Evolutionary conservation across 495 filamentous ascomycete genomes (phyloP).

Genomic region (Hypoxylon fragiforme): DNA sequence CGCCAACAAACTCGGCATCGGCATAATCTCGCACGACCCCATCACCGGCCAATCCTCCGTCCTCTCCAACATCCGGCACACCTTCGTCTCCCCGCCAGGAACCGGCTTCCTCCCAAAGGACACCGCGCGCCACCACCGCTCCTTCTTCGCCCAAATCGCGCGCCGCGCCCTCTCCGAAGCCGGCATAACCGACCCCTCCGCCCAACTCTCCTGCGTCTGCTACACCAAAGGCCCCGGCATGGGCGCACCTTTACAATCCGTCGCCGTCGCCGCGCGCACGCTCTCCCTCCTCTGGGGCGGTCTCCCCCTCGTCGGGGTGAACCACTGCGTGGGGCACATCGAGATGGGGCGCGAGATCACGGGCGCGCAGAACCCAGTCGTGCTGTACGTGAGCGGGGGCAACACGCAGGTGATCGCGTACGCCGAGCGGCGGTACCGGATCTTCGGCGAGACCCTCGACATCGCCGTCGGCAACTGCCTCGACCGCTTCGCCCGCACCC

Average conservation of each 20-base stretch:
- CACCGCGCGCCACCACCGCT: slow-evolving; percentile 87
- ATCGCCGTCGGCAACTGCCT: slow-evolving; percentile 98
- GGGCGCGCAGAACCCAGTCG: slow-evolving; percentile 86
- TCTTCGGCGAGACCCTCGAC: slow-evolving; percentile 96
- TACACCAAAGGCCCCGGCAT: slow-evolving; percentile 96
- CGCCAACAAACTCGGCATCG: slow-evolving; percentile 96
- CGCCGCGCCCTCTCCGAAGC: slow-evolving; percentile 75
- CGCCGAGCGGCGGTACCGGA: slow-evolving; percentile 88
- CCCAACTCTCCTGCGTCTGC: slow-evolving; percentile 86
- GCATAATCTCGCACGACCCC: slow-evolving; percentile 81
- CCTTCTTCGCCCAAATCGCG: slow-evolving; percentile 79
- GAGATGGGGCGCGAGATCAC: slow-evolving; percentile 98
- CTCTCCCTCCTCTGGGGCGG: slow-evolving; percentile 79
- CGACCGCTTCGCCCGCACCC: slow-evolving; percentile 89
- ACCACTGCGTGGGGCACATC: slow-evolving; percentile 97
- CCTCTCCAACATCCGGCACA: slow-evolving; percentile 93
- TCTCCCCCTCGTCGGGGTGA: slow-evolving; percentile 85
- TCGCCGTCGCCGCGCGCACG: slow-evolving; percentile 83
- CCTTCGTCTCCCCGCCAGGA: slow-evolving; percentile 87
- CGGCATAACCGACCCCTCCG: slow-evolving; percentile 49
- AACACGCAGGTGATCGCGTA: slow-evolving; percentile 99
- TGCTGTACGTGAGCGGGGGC: slow-evolving; percentile 93
- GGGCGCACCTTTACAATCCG: slow-evolving; percentile 90
- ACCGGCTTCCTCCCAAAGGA: slow-evolving; percentile 96
- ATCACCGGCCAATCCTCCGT: slow-evolving; percentile 64